Evolutionary conservation across 495 filamentous ascomycete species (phyloP).

Genomic region (Aspergillus coremiiformis): DNA sequence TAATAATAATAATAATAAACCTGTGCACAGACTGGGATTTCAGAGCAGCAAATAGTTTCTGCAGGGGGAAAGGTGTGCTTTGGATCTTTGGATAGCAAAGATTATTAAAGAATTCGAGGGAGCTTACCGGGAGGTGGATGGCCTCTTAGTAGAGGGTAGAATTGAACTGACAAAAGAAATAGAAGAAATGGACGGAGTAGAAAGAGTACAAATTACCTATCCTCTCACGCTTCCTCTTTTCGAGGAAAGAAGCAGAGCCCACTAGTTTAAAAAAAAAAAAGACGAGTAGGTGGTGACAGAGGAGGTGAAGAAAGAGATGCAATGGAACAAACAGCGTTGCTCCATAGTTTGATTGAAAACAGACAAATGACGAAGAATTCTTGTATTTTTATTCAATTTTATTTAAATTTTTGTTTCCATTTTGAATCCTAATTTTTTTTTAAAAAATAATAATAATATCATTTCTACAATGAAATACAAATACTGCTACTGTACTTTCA

Average conservation of each 20-base stretch:
- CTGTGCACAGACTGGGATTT: not conserved
- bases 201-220: not conserved
- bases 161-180: not conserved
- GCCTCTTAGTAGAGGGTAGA: not conserved
- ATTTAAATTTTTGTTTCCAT: too few species aligned
- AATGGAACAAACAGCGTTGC: not conserved
- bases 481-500: not conserved
- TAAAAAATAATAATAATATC: not conserved
- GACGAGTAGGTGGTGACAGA: not conserved
- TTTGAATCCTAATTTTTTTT: too few species aligned
- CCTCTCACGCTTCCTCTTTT: not conserved
- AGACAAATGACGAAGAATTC: conserved; percentile 5
- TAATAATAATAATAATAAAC: not conserved
- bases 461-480: not conserved
- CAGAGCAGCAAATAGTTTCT: conserved; percentile 3
- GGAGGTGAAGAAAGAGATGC: not conserved
- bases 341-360: conserved; percentile 6
- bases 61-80: not conserved
- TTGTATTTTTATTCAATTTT: too few species aligned
- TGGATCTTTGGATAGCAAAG: not conserved
- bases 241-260: not conserved
- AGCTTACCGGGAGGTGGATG: not conserved
- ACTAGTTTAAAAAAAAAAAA: not conserved
- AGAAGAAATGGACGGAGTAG: too few species aligned
- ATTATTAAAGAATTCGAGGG: not conserved